A percentile compares a stretch with the other conserved stretches of the same genome.
Conservation (phyloP, 2,329 filamentous ascomycete genomes). For the Grosmannia serpens region DNA sequence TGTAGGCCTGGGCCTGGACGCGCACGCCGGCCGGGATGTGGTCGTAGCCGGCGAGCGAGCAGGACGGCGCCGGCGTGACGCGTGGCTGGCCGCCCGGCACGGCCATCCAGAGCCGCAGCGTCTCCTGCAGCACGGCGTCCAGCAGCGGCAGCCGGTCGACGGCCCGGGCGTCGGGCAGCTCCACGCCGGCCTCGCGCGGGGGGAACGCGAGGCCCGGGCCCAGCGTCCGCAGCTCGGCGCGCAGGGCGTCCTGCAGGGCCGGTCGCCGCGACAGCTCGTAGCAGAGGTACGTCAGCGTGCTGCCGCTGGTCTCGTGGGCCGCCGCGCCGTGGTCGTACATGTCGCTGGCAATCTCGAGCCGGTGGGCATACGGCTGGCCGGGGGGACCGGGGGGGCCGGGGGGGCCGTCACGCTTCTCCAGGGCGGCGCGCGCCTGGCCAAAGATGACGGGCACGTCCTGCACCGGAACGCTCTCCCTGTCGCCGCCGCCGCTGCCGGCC, state of each 20-base stretch:
- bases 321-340: slow-evolving; percentile 2
- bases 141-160: slow-evolving; percentile 3
- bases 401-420: background rate
- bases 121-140: slow-evolving; percentile 3
- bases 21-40: background rate
- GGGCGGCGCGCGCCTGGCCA: background rate
- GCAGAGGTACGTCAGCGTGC: slow-evolving; percentile 4
- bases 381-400: background rate
- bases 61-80: background rate
- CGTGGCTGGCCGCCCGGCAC: background rate
- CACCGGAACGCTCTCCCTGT: background rate
- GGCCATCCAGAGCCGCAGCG: background rate
- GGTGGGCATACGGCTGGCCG: background rate
- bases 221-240: background rate
- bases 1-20: background rate
- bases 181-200: background rate
- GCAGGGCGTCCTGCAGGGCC: background rate
- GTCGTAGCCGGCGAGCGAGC: background rate
- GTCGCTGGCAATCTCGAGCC: slow-evolving; percentile 1
- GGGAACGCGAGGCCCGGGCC: background rate
- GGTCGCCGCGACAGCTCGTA: slow-evolving; percentile 3
- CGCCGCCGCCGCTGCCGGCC: background rate
- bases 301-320: slow-evolving; percentile 5
- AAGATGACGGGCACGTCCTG: background rate
- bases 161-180: background rate